These are phyloP conservation scores for Bidens hawaiensis DNA, from an alignment of 140 eudicot species.

Conservation along the genomic window DNA sequence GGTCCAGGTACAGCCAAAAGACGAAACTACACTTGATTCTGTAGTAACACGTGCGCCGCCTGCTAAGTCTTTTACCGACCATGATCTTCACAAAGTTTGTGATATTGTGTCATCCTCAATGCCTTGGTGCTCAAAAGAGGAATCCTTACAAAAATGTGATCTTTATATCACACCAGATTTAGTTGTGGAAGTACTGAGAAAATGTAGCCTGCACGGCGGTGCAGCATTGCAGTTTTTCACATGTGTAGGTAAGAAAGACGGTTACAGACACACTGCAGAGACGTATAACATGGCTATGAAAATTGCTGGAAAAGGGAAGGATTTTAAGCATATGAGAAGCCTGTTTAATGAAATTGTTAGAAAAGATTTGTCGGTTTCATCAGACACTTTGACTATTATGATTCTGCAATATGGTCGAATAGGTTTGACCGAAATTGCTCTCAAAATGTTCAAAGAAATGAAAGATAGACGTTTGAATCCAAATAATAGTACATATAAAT, in stretches of 20 bases:
- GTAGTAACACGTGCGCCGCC: neutral
- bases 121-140: constrained; percentile 52
- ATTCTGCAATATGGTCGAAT: constrained; percentile 80
- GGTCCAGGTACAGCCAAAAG: neutral
- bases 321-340: constrained; percentile 74
- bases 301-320: constrained; percentile 73
- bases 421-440: constrained; percentile 76
- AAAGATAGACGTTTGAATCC: constrained; percentile 55
- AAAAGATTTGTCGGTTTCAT: constrained; percentile 49
- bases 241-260: constrained; percentile 59
- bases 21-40: constrained; percentile 8
- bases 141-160: constrained; percentile 42
- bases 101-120: constrained; percentile 56
- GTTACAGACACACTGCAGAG: constrained; percentile 56
- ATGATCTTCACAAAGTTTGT: constrained; percentile 41
- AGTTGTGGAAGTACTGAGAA: constrained; percentile 49
- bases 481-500: constrained; percentile 54
- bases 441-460: constrained; percentile 59
- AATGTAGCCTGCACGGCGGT: constrained; percentile 39
- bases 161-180: constrained; percentile 51
- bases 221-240: constrained; percentile 64
- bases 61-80: constrained; percentile 29
- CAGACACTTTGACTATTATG: constrained; percentile 91
- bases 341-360: constrained; percentile 70
- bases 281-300: constrained; percentile 82